These are phyloP conservation scores for Helminthosporium solani DNA, from an alignment of 2,329 filamentous ascomycete genomes.

Conservation along the genomic window DNA sequence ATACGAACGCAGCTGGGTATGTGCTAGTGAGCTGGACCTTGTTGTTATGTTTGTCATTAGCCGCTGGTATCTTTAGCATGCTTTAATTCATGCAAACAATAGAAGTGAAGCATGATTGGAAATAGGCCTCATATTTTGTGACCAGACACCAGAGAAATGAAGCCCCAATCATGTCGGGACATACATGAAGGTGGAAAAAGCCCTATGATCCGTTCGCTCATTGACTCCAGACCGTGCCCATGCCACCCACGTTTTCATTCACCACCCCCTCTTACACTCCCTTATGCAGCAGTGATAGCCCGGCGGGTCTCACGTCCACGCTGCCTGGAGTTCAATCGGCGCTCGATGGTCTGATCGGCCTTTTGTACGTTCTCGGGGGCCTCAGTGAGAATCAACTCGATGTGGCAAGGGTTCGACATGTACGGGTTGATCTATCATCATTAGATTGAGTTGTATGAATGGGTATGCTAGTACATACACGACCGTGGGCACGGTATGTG, in stretches of 20 bases:
- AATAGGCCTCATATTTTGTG: constrained; percentile 39
- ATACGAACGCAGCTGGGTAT: constrained; percentile 14
- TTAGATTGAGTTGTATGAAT: constrained; percentile 7
- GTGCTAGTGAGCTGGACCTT: constrained; percentile 2
- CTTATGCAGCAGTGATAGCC: constrained; percentile 60
- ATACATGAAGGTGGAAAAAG: constrained; percentile 41
- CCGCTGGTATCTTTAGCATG: constrained; percentile 3
- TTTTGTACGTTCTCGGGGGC: constrained; percentile 95
- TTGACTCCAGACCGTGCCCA: constrained; percentile 43
- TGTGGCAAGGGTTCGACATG: constrained; percentile 99
- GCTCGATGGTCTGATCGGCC: constrained; percentile 67
- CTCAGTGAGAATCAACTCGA: constrained; percentile 99
- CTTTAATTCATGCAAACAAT: constrained; percentile 3
- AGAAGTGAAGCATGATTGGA: constrained; percentile 15
- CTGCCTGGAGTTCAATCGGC: constrained; percentile 87
- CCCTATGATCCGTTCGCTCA: constrained; percentile 43
- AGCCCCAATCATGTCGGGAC: constrained; percentile 38
- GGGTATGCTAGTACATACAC: constrained; percentile 66
- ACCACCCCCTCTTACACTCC: constrained; percentile 14
- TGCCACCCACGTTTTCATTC: constrained; percentile 33
- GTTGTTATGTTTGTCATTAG: constrained; percentile 6
- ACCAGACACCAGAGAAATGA: constrained; percentile 43
- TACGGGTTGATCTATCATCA: constrained; percentile 90
- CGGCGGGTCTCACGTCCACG: constrained; percentile 68
- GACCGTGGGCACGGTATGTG: constrained; percentile 99